These are phyloP conservation scores for Chrysanthemum makinoi DNA, from an alignment of 129 eudicot species.

Conservation along the genomic window DNA sequence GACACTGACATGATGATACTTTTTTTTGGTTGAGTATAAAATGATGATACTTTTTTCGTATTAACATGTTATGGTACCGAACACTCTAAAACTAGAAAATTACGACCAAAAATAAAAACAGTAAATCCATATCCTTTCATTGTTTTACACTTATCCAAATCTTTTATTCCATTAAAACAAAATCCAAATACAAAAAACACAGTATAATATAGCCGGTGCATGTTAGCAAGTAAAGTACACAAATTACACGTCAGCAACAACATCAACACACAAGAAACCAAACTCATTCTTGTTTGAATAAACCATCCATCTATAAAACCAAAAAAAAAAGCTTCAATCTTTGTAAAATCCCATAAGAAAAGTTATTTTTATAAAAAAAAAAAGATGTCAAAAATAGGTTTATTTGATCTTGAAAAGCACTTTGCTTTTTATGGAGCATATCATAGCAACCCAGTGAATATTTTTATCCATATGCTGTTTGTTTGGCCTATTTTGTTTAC, in stretches of 20 bases:
- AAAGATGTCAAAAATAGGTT: conserved; percentile 45
- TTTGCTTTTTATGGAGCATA: conserved; percentile 94
- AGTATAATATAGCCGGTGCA: conserved; percentile 9
- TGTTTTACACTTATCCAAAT: neutral
- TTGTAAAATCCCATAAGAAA: conserved; percentile 16
- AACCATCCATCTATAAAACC: conserved; percentile 14
- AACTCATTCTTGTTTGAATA: neutral
- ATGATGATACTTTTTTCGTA: too few species aligned
- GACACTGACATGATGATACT: too few species aligned
- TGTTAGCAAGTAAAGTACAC: neutral
- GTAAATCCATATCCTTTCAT: neutral
- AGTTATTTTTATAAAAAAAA: neutral
- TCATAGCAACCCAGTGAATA: conserved; percentile 83
- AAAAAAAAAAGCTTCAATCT: conserved; percentile 10
- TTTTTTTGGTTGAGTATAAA: too few species aligned
- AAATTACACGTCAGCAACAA: conserved; percentile 5
- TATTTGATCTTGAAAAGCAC: conserved; percentile 84
- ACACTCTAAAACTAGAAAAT: too few species aligned
- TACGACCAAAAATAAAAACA: too few species aligned
- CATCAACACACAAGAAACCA: conserved; percentile 9
- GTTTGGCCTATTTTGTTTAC: conserved; percentile 89
- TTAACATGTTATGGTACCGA: too few species aligned
- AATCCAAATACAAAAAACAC: too few species aligned
- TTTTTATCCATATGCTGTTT: conserved; percentile 71
- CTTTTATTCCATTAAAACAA: too few species aligned